These are phyloP conservation scores for Gracilaria vermiculophylla DNA, from an alignment of 23 red algal genomes.

Conservation along the genomic window DNA sequence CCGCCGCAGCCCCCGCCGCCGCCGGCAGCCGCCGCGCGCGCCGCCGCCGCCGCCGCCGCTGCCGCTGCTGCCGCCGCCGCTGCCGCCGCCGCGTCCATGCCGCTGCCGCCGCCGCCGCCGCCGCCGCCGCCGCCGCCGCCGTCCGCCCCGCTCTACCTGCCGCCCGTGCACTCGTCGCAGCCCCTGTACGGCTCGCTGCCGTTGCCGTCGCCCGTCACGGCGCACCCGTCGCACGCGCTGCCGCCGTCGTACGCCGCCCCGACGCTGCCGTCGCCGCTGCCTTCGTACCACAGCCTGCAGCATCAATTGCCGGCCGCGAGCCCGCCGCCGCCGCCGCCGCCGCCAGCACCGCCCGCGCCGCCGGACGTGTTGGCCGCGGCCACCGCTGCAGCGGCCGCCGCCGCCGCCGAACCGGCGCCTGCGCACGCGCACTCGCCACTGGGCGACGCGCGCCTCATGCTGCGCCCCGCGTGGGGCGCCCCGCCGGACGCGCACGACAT, in stretches of 20 bases:
- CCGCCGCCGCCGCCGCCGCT: conserved; percentile 21
- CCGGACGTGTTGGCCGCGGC: neutral
- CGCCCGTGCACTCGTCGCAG: neutral
- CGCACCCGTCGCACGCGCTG: neutral
- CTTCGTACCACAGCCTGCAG: conserved; percentile 21
- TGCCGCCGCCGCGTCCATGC: conserved; percentile 1
- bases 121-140: neutral
- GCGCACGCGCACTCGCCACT: neutral
- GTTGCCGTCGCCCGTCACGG: neutral
- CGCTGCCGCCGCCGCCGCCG: neutral
- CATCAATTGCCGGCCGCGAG: neutral
- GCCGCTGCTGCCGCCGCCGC: neutral
- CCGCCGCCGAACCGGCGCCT: neutral
- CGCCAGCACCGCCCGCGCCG: no score
- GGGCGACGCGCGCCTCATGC: neutral
- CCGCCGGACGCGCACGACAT: neutral
- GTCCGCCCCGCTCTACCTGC: neutral
- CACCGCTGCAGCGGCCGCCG: neutral
- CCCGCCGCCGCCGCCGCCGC: neutral
- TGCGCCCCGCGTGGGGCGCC: neutral
- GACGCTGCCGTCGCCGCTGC: neutral
- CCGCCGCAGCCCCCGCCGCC: conserved; percentile 44
- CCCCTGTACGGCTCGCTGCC: neutral
- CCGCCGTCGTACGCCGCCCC: neutral
- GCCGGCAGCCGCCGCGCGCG: conserved; percentile 24